Conservation (phyloP, 2,329 filamentous ascomycete species). For the Paramyrothecium sp. region DNA sequence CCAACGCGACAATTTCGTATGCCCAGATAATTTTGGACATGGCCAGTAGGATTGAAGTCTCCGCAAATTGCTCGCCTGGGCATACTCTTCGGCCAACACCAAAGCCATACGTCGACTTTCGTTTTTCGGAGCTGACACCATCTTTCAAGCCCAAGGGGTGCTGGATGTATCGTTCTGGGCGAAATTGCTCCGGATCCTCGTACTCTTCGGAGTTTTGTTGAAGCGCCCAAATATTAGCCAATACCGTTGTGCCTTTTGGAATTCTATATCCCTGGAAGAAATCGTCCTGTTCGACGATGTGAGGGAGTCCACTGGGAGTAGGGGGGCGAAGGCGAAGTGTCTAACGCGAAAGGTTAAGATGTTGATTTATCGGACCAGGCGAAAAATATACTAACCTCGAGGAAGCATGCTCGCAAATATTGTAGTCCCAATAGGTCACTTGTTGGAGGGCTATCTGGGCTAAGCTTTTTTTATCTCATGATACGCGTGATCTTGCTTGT, state of each 20-base stretch:
- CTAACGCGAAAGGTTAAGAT: neutral
- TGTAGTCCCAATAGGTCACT: neutral
- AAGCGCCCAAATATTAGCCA: neutral
- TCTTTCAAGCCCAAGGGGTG: neutral
- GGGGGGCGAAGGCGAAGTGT: neutral
- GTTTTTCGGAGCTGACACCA: neutral
- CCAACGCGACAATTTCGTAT: neutral
- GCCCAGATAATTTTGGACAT: neutral
- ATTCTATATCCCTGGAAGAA: neutral
- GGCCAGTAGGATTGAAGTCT: neutral
- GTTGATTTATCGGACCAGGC: neutral
- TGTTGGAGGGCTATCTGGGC: neutral
- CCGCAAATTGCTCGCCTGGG: neutral
- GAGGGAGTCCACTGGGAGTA: neutral
- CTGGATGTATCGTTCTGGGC: neutral
- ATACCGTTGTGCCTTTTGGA: neutral
- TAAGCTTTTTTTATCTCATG: neutral
- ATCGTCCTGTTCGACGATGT: neutral
- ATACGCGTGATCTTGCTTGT: neutral
- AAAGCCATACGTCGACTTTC: neutral
- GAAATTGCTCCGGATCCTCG: neutral
- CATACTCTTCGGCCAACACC: neutral
- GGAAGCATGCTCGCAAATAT: neutral
- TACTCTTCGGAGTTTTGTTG: neutral
- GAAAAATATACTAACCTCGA: neutral